A percentile compares a stretch with the other conserved stretches of the same genome.
These are phyloP conservation scores for Gossypium raimondii DNA, from an alignment of 345 rosid species.

Conservation along the genomic window DNA sequence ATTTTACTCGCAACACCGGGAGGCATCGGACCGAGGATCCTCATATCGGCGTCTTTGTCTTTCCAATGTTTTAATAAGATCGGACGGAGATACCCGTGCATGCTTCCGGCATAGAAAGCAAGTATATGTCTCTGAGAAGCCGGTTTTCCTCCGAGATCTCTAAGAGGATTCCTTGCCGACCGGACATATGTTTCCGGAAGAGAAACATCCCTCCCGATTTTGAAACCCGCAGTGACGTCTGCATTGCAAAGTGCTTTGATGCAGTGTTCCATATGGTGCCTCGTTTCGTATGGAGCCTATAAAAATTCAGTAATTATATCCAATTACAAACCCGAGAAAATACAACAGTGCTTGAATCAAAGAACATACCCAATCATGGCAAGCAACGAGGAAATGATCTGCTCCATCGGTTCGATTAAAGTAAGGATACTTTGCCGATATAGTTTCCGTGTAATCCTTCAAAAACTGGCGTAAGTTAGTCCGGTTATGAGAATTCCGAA, in stretches of 20 bases:
- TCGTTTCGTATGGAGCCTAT: slow-evolving; percentile 96
- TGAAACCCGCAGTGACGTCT: slow-evolving; percentile 76
- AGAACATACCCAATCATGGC: slow-evolving; percentile 93
- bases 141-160: slow-evolving; percentile 86
- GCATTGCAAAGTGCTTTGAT: slow-evolving; percentile 96
- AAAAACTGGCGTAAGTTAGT: slow-evolving; percentile 69
- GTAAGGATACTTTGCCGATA: slow-evolving; percentile 81
- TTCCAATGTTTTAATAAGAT: slow-evolving; percentile 75
- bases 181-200: slow-evolving; percentile 94
- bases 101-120: slow-evolving; percentile 88
- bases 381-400: slow-evolving; percentile 91
- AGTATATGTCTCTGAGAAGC: slow-evolving; percentile 57
- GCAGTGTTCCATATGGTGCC: slow-evolving; percentile 97
- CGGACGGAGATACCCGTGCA: slow-evolving; percentile 80
- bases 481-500: slow-evolving; percentile 85
- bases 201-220: slow-evolving; percentile 92
- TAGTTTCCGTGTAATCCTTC: slow-evolving; percentile 63
- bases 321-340: not conserved
- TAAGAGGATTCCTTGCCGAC: slow-evolving; percentile 82
- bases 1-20: slow-evolving; percentile 86
- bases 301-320: slow-evolving; percentile 6
- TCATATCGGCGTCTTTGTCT: slow-evolving; percentile 77
- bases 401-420: slow-evolving; percentile 90
- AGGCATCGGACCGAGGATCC: slow-evolving; percentile 79
- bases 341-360: slow-evolving; percentile 11